Percentiles rank a stretch among this genome's conserved stretches.
These are phyloP conservation scores for Fusarium tupiense DNA, from an alignment of 2,329 filamentous ascomycete genomes.

Conservation along the genomic window DNA sequence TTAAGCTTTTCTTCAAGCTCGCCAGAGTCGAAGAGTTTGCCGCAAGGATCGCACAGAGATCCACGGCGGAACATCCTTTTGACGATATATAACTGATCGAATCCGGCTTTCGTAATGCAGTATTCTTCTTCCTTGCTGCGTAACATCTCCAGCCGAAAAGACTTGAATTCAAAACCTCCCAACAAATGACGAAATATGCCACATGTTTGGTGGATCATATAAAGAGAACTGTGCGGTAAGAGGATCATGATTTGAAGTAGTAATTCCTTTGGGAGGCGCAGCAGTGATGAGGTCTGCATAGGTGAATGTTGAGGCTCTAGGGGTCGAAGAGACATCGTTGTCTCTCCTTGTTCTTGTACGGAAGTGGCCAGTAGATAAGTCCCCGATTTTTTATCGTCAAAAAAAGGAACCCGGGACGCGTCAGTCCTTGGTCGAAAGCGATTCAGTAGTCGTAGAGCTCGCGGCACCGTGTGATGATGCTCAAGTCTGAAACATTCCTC, in stretches of 20 bases:
- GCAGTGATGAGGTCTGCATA: background rate
- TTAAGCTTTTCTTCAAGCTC: background rate
- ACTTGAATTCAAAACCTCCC: background rate
- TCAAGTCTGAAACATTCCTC: background rate
- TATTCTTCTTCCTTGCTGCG: background rate
- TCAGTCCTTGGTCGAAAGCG: too few species aligned
- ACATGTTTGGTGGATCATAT: slow-evolving; percentile 9
- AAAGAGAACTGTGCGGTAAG: background rate
- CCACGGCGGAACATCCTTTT: background rate
- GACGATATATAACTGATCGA: background rate
- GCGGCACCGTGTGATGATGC: background rate
- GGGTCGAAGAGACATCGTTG: fast-evolving
- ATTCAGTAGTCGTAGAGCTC: background rate
- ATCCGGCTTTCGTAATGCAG: background rate
- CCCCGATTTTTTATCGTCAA: background rate
- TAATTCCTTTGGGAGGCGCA: background rate
- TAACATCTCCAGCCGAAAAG: background rate
- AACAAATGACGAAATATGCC: background rate
- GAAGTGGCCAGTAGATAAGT: background rate
- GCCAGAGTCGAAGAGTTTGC: background rate
- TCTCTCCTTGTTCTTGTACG: fast-evolving
- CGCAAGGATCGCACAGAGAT: background rate
- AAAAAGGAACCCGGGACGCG: background rate
- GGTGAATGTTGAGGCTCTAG: fast-evolving
- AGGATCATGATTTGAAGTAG: background rate